These are phyloP conservation scores for Neurospora discreta DNA, from an alignment of 495 filamentous ascomycete genomes.

Conservation along the genomic window DNA sequence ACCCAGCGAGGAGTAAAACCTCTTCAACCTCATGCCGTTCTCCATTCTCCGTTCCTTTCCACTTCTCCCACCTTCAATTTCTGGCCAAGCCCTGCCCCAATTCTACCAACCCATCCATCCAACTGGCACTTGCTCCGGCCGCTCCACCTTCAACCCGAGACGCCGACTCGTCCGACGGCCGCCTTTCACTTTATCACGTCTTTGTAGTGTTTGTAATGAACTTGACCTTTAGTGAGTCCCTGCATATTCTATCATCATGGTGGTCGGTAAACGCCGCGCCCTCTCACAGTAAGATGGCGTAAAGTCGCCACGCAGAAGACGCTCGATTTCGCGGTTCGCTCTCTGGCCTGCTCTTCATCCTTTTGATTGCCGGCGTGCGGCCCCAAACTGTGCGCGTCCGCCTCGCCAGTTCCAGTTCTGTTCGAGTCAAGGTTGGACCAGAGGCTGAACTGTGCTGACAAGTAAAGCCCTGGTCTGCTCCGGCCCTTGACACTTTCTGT, in stretches of 20 bases:
- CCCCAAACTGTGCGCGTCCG: not conserved
- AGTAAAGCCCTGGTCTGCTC: not conserved
- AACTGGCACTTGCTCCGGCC: not conserved
- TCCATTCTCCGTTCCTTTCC: constrained; percentile 2
- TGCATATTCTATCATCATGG: not conserved
- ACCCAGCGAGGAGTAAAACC: constrained; percentile 5
- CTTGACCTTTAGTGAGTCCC: not conserved
- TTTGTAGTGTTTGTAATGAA: not conserved
- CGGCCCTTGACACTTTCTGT: not conserved
- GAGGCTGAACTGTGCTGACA: not conserved
- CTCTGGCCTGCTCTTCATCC: not conserved
- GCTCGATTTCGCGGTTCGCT: not conserved
- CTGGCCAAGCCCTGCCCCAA: not conserved
- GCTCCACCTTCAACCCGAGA: not conserved
- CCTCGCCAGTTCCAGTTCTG: not conserved
- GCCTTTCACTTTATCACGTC: not conserved
- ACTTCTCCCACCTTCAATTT: not conserved
- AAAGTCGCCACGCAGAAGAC: not conserved
- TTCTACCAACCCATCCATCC: not conserved
- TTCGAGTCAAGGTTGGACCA: not conserved
- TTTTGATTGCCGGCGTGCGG: not conserved
- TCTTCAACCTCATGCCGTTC: constrained; percentile 14
- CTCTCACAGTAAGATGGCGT: not conserved
- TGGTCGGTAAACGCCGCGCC: not conserved
- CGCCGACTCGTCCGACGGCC: not conserved